phyloP scores from a whole-genome alignment of 164 flowering plant genomes.

The Nelumbo lutea region DNA sequence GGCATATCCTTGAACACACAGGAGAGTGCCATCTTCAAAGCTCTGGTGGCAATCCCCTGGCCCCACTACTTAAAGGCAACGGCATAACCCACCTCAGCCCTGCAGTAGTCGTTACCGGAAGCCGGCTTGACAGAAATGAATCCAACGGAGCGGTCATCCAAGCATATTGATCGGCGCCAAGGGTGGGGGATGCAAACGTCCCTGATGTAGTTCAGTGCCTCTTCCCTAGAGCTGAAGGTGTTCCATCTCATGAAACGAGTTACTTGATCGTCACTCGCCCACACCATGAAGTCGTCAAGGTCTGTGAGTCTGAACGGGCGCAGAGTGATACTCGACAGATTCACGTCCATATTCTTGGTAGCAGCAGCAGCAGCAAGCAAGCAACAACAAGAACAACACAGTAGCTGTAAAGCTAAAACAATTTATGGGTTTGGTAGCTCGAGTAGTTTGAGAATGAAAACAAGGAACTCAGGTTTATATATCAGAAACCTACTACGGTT shows the following conservation, averaged over 20 bases:
- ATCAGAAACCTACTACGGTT: no score
- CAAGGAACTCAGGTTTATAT: no score
- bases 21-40: slow-evolving; percentile 28
- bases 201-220: slow-evolving; percentile 17
- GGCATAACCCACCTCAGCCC: slow-evolving; percentile 31
- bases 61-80: slow-evolving; percentile 30
- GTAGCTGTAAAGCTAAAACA: no score
- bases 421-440: no score
- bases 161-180: slow-evolving; percentile 36
- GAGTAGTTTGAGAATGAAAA: no score
- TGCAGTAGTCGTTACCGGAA: slow-evolving; percentile 17
- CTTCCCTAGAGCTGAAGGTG: slow-evolving; percentile 21
- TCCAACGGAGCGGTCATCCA: slow-evolving; percentile 30
- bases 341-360: not conserved
- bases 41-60: slow-evolving; percentile 28
- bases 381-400: no score
- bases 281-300: slow-evolving; percentile 28
- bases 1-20: slow-evolving; percentile 31
- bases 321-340: slow-evolving; percentile 6
- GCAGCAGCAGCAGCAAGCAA: no score
- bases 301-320: slow-evolving; percentile 15
- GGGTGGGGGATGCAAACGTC: slow-evolving; percentile 23
- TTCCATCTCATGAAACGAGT: slow-evolving; percentile 8
- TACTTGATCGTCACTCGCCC: slow-evolving; percentile 18
- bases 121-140: slow-evolving; percentile 24